Evolutionary conservation across 495 filamentous ascomycete species (phyloP), one percentile per base, ranked within the genome.

Genomic region (Penicillium argentinense): DNA sequence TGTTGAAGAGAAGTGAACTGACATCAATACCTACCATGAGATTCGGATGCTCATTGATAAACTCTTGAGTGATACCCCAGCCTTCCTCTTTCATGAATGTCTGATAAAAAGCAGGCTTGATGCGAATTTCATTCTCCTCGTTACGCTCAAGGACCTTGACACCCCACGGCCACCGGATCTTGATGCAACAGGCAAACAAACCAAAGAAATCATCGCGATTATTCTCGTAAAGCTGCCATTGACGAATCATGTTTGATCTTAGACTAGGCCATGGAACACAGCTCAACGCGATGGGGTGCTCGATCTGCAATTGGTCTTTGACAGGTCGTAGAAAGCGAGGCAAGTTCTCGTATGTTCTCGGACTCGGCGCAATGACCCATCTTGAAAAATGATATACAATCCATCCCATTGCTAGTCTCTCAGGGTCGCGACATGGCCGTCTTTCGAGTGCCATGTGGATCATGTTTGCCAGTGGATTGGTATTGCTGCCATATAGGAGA

Each of bases 81-180:
- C 60, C 60, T 16, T 45, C 29, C 30, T 56, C 46, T 6, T 30
- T 49, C 53, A 56, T 64, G 18, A 66, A 60, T 8, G 44, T 53
- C 3, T 64, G 40, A 24, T 37, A 53, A 27, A 66, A 66, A 1
- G 32, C 51, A 21, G 41, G 27, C 14, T 52, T 56, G 0, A 64
- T 51, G 11, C 45, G 29, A 26, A 66, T 21, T 17, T 53, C 51
- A 26, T 66, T 59, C 1, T 50, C 29, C 0, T 56, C 51, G 30
- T 64, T 40, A 9, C 63, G 45, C 34, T 64, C 60, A 9, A 66
- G 42, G 9, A 64, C 41, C 23, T 41, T 37, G 29, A 58, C 53
- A 3, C 57, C 57, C 63, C 63, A 66, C 22, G 63, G 63, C 63
- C 63, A 66, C 5, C 60, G 45, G 11, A 66, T 47, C 41, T 60